These are phyloP conservation scores for Penstemon eatonii DNA, from an alignment of 257 asterid genomes.

Conservation along the genomic window DNA sequence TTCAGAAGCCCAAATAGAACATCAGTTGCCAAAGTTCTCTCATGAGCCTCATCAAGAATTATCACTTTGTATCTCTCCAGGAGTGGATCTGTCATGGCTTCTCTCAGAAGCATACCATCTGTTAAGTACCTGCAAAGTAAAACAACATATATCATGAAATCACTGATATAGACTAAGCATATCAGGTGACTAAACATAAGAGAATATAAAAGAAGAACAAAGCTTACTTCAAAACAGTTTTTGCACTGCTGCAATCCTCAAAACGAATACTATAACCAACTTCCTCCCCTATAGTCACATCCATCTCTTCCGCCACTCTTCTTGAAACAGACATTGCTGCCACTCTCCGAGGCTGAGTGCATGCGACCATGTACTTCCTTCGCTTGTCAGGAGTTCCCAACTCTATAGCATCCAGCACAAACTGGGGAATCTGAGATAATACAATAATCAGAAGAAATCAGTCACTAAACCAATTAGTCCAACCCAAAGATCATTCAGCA, in stretches of 20 bases:
- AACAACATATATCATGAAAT: conserved; percentile 7
- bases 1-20: conserved; percentile 93
- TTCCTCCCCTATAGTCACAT: conserved; percentile 92
- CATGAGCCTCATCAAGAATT: conserved; percentile 98
- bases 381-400: conserved; percentile 67
- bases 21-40: conserved; percentile 95
- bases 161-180: not conserved
- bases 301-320: conserved; percentile 99
- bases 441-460: not conserved
- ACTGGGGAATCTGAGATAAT: conserved; percentile 81
- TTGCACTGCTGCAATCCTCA: conserved; percentile 90
- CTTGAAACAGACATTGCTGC: conserved; percentile 99
- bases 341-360: conserved; percentile 97
- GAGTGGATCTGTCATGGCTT: conserved; percentile 97
- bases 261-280: conserved; percentile 97
- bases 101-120: conserved; percentile 99
- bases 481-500: not conserved
- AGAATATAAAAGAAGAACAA: not conserved
- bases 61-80: conserved; percentile 93
- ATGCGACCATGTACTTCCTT: conserved; percentile 85
- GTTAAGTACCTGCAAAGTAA: conserved; percentile 67
- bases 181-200: not conserved
- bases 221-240: conserved; percentile 73
- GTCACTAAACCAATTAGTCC: not conserved
- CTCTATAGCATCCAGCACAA: conserved; percentile 81